Evolutionary conservation across 495 filamentous ascomycete genomes (phyloP).

Genomic region (Penicillium taxi): DNA sequence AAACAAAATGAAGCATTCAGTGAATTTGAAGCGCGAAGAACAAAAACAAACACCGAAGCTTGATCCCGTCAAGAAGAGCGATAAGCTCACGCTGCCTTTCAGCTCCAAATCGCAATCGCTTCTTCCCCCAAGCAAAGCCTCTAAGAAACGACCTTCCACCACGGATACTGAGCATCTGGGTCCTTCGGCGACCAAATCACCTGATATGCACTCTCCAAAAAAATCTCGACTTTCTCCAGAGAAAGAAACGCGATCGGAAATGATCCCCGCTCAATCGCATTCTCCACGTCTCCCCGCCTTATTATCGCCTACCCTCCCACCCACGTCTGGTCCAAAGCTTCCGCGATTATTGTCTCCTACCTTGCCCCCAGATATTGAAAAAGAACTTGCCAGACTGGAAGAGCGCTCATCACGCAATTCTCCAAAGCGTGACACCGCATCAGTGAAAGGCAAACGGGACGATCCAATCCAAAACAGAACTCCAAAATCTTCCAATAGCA

Average conservation of each 20-base stretch:
- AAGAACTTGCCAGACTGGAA: conserved; percentile 33
- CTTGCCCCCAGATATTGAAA: conserved; percentile 44
- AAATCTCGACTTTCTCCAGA: conserved; percentile 26
- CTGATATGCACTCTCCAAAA: conserved; percentile 23
- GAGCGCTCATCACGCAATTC: conserved; percentile 14
- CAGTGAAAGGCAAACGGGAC: conserved; percentile 7
- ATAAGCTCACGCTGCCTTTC: conserved; percentile 1
- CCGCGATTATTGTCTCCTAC: conserved; percentile 19
- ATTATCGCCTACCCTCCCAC: conserved; percentile 37
- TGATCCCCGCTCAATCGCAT: conserved; percentile 17
- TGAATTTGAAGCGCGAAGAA: conserved; percentile 15
- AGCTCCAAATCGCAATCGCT: conserved; percentile 10
- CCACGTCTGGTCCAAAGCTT: conserved; percentile 18
- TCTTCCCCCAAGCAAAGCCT: conserved; percentile 10
- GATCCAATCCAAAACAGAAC: conserved; percentile 4
- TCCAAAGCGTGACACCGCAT: conserved; percentile 9
- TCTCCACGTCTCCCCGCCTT: conserved; percentile 29
- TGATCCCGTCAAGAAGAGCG: conserved; percentile 13
- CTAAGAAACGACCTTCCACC: conserved; percentile 31
- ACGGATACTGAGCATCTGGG: conserved; percentile 13
- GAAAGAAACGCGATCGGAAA: conserved; percentile 13
- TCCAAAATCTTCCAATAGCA: conserved; percentile 3
- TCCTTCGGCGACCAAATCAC: conserved; percentile 8
- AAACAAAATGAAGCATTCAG: no score
- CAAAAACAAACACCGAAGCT: conserved; percentile 14